Base-by-base conservation (phyloP, 2,329 filamentous ascomycete species). In the Venturiaceae sp. region DNA sequence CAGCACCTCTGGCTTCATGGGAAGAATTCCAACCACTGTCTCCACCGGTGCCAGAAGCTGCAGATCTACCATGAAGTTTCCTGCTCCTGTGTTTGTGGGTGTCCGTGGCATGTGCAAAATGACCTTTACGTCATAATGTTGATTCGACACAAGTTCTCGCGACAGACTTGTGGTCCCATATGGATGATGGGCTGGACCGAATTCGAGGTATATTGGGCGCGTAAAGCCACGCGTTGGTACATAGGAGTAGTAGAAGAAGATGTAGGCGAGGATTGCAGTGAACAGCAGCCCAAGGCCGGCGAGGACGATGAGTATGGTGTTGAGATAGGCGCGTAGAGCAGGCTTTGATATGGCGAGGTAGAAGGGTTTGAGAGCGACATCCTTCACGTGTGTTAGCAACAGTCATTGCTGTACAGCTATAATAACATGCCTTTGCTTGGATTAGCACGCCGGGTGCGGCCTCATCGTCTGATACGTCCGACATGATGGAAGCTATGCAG, bases 61-160 rank as follows among this genome's bases (percentile, higher is more conserved):
- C 16, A 96, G 75, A 52, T 88, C 86, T 19, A 97, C 76, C 94
- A 99, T 99, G 77, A 96, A 97, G 74, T 97, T 97, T 30, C 94
- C 94, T 14, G 82, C 81, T 2, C 81, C 81, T 23, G 88, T 74
- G 66, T 99, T 99, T 1, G 79, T 73, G 0, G 83, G 84, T 2
- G 90, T 94, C 41, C 86, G 84, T 19, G 94, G 94, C 62, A 99
- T 78, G 3, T 82, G 80, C 33, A 99, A 78, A 23, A 83, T 78
- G 1, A 97, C 78, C 5, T 82, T 80, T 44, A 99, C 81, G 70
- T 97, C 91, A 77, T 99, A 99, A 53, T 85, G 80, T 70, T 96
- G 92, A 52, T 83, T 79, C 19, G 83, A 77, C 63, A 87, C 83
- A 62, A 94, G 75, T 52, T 82, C 77, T 21, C 76, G 65, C 63